phyloP scores from a whole-genome alignment of 768 basidiomycete species.

The Boletales sp. region DNA sequence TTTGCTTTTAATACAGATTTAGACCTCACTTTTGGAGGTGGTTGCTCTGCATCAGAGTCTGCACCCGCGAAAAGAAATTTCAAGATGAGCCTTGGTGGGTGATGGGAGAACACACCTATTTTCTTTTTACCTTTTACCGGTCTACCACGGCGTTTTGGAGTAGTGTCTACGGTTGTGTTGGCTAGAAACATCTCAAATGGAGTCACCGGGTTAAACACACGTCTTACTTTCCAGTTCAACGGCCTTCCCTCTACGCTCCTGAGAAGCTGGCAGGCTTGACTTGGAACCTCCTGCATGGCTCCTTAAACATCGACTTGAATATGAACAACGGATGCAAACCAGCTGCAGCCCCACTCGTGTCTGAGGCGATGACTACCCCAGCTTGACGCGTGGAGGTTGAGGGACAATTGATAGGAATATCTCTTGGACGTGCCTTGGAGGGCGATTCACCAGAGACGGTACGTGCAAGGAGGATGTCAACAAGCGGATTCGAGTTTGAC shows the following conservation, averaged over 20 bases:
- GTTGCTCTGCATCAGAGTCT: constrained; percentile 4
- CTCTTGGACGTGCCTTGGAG: constrained; percentile 22
- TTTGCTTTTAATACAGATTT: constrained; percentile 9
- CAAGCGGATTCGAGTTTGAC: constrained; percentile 43
- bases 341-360: constrained; percentile 1
- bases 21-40: not conserved
- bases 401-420: not conserved
- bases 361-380: too few relatives aligned
- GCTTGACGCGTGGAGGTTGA: constrained; percentile 4
- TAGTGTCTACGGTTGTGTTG: not conserved
- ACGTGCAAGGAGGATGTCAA: constrained; percentile 51
- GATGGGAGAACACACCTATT: not conserved
- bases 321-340: constrained; percentile 8
- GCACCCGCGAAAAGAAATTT: not conserved
- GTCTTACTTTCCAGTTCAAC: constrained; percentile 3
- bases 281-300: constrained; percentile 12
- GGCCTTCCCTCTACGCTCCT: constrained; percentile 9
- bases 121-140: constrained; percentile 13
- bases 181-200: not conserved
- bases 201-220: not conserved
- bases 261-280: constrained; percentile 2
- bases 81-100: not conserved
- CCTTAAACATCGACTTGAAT: not conserved
- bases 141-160: constrained; percentile 15
- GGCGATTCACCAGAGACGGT: constrained; percentile 48